Evolutionary conservation across 164 flowering plant species (phyloP), one percentile per base, ranked within the genome.

Genomic region (Echeveria elegans): DNA sequence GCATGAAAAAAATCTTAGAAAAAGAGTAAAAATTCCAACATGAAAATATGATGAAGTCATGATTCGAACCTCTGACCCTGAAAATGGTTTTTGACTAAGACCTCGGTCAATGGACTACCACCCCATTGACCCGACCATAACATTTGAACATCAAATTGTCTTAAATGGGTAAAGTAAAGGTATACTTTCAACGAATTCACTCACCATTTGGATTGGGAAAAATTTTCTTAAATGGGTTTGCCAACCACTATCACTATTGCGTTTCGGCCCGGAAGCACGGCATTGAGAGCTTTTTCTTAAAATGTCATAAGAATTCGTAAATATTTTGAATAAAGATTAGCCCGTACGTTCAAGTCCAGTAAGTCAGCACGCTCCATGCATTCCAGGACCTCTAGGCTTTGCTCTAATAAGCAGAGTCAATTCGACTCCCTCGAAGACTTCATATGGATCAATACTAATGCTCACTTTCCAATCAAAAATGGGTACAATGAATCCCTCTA

Each of bases 381-480:
- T 91, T 69, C 99, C 99, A 70, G 99, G 99, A 0, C 99, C 99
- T 67, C 99, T 90, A 67, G 99, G 99, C 82, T 88, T 94, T 45
- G 97, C 99, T 65, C 99, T 97, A 71, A 94, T 90, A 60, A 94
- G 71, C 75, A 94, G 86, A 64, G 96, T 96, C 99, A 97, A 91
- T 69, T 89, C 93, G 16, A 74, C 99, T 80, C 86, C 97, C 70
- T 82, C 83, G 74, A 89, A 94, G 37, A 94, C 86, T 26, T 94
- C 99, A 75, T 91, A 88, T 10, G 99, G 88, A 75, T 89, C 79
- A 64, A 87, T 89, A 63, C 99, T 86, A 12, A 94, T 88, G 21
- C 82, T 82, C 63, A 94, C 99, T 71, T 89, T 92, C 75, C 99
- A n/a, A n/a, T 86, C 78, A 94, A 68, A 72, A 94, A 79, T 26